Conservation (phyloP, 225 moss, liverwort and hornwort species). For the Polytrichum formosum region DNA sequence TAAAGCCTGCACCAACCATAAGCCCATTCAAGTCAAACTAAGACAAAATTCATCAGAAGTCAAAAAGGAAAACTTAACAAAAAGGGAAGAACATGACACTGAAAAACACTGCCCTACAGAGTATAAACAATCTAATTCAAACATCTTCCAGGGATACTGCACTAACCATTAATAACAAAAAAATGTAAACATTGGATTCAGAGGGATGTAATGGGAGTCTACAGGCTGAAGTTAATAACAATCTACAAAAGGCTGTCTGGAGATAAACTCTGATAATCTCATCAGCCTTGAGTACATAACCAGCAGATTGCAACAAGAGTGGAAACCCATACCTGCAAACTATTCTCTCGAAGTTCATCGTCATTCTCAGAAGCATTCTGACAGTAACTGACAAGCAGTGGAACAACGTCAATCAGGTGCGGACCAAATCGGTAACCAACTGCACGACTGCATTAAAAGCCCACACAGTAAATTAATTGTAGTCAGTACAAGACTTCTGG, state of each 20-base stretch:
- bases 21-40: background rate
- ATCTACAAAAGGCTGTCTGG: too few species aligned
- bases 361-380: conserved; percentile 99
- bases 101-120: too few species aligned
- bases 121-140: too few species aligned
- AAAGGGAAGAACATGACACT: too few species aligned
- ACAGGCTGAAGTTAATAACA: too few species aligned
- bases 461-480: background rate
- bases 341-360: conserved; percentile 95
- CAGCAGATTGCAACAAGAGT: background rate
- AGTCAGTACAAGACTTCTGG: background rate
- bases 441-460: conserved; percentile 67
- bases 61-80: background rate
- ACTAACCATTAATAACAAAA: too few species aligned
- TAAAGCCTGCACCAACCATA: conserved; percentile 56
- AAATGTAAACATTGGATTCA: too few species aligned
- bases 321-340: conserved; percentile 74
- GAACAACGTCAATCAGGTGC: conserved; percentile 92
- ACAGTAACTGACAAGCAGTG: conserved; percentile 91
- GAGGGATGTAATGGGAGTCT: too few species aligned
- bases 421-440: conserved; percentile 98
- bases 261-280: too few species aligned
- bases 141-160: too few species aligned
- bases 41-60: background rate
- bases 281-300: too few species aligned